Evolutionary conservation across 2,329 filamentous ascomycete species (phyloP).

Genomic region (Hypocreales sp.): DNA sequence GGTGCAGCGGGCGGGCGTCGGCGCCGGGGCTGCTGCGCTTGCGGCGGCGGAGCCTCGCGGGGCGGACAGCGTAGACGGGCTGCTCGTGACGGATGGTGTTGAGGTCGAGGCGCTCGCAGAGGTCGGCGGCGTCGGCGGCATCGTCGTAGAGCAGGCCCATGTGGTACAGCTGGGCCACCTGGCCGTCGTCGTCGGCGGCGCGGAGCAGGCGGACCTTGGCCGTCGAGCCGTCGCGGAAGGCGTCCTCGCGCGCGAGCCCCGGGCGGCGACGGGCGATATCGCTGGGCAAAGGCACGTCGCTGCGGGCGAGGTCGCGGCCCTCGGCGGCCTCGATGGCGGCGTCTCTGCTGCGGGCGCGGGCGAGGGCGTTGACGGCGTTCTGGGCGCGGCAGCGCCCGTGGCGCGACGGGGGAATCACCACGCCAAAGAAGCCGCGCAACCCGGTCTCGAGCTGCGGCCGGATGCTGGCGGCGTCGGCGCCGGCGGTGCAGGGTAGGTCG

Average conservation of each 20-base stretch:
- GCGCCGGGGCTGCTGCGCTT: slow-evolving; percentile 8
- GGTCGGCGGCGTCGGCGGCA: slow-evolving; percentile 16
- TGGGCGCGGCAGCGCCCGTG: slow-evolving; percentile 2
- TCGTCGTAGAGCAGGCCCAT: slow-evolving; percentile 30
- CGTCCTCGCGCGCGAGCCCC: slow-evolving; percentile 28
- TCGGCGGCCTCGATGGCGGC: slow-evolving; percentile 16
- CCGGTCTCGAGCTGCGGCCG: slow-evolving; percentile 4
- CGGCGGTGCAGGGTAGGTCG: slow-evolving; percentile 5
- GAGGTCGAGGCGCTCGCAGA: slow-evolving; percentile 18
- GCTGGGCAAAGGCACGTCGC: slow-evolving; percentile 18
- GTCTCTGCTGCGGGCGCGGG: no score
- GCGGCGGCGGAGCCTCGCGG: slow-evolving; percentile 16
- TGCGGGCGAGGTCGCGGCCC: slow-evolving; percentile 18
- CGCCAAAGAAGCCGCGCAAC: slow-evolving; percentile 3
- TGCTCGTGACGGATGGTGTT: slow-evolving; percentile 22
- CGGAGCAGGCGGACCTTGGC: slow-evolving; percentile 11
- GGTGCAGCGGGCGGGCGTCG: slow-evolving; percentile 14
- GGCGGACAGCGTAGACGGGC: slow-evolving; percentile 21
- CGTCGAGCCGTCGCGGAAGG: slow-evolving; percentile 26
- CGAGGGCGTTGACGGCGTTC: no score
- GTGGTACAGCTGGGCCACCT: slow-evolving; percentile 25
- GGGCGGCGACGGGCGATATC: slow-evolving; percentile 20
- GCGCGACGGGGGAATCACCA: background rate
- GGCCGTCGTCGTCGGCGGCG: slow-evolving; percentile 14
- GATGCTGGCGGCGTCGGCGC: slow-evolving; percentile 1